phyloP scores from a whole-genome alignment of 164 flowering plant genomes.

The Cinnamomum micranthum region DNA sequence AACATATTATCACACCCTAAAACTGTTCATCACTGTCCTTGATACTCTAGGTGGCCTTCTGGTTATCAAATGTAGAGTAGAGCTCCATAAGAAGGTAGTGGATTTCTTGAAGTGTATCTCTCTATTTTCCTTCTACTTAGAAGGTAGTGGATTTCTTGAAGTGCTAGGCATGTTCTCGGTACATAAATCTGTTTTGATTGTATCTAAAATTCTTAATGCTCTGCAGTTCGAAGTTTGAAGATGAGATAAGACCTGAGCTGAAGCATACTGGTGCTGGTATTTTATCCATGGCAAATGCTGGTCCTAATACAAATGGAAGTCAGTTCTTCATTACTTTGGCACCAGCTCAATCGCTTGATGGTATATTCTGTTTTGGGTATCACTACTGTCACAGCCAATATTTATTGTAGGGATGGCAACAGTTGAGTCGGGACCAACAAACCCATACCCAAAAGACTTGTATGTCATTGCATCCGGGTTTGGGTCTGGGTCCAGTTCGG shows the following conservation, averaged over 20 bases:
- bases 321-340: constrained; percentile 92
- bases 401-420: neutral
- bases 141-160: neutral
- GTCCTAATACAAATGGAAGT: constrained; percentile 93
- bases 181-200: neutral
- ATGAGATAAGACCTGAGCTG: constrained; percentile 76
- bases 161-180: neutral
- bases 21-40: neutral
- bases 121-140: neutral
- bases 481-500: no score
- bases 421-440: no score
- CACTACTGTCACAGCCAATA: neutral
- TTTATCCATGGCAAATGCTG: constrained; percentile 98
- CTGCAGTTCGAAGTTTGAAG: constrained; percentile 77
- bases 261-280: constrained; percentile 99
- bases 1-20: no score
- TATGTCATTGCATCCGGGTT: no score
- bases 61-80: neutral
- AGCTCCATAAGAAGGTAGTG: no score
- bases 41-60: neutral
- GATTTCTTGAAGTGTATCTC: neutral
- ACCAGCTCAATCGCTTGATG: constrained; percentile 82
- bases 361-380: constrained; percentile 23
- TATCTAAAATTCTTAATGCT: neutral
- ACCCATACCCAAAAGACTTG: no score